Percentiles rank a stretch among this genome's conserved stretches.
Conservation (phyloP, 2,329 filamentous ascomycete species). For the Talaromyces amestolkiae region DNA sequence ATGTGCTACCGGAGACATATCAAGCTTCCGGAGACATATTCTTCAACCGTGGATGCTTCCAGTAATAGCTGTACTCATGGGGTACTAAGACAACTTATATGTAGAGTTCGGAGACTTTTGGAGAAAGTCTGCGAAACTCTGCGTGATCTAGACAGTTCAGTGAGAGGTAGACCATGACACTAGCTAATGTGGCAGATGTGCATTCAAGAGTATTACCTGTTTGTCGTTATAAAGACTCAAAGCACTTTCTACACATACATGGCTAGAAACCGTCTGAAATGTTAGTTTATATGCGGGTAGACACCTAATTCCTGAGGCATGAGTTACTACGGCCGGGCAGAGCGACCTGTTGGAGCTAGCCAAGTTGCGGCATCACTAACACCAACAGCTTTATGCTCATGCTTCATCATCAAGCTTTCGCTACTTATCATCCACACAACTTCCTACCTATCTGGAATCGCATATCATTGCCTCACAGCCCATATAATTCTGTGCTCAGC, state of each 20-base stretch:
- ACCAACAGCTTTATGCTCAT: constrained; percentile 11
- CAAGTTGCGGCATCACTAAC: constrained; percentile 19
- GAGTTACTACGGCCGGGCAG: constrained; percentile 24
- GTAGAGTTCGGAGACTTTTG: constrained; percentile 10
- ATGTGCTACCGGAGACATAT: neutral
- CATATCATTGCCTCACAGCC: neutral
- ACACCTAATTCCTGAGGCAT: neutral
- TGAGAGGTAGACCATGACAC: neutral
- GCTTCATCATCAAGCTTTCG: constrained; percentile 4
- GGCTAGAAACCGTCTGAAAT: neutral
- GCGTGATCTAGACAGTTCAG: neutral
- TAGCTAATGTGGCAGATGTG: neutral
- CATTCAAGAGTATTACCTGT: neutral
- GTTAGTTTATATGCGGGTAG: neutral
- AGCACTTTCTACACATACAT: neutral
- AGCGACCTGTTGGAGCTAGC: constrained; percentile 31
- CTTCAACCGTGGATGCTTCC: neutral
- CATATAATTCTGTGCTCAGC: neutral
- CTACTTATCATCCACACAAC: neutral
- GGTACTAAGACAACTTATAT: neutral
- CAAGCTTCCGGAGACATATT: neutral
- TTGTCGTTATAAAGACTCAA: neutral
- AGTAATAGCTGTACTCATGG: neutral
- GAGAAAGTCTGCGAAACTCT: constrained; percentile 8
- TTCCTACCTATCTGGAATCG: neutral